These are phyloP conservation scores for Epithemia pelagica DNA, from an alignment of 108 stramenopile genomes.

Conservation along the genomic window DNA sequence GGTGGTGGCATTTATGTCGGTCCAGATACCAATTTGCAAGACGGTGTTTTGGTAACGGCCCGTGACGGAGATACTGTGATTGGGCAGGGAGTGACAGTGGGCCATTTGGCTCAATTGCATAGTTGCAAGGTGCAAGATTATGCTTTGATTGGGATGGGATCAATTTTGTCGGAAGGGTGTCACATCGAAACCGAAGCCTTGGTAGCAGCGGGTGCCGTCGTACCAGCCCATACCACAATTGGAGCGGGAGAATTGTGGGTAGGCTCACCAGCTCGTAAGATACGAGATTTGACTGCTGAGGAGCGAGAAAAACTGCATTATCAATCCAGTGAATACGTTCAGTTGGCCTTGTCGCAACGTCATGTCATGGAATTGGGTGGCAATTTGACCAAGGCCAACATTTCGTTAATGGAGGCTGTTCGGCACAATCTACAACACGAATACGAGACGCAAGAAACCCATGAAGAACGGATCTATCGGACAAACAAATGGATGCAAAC, in stretches of 20 bases:
- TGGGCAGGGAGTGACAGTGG: slow-evolving; percentile 80
- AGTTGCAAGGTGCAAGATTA: slow-evolving; percentile 72
- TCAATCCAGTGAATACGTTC: slow-evolving; percentile 63
- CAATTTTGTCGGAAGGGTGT: slow-evolving; percentile 51
- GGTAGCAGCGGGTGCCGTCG: slow-evolving; percentile 76
- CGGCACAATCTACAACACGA: not conserved
- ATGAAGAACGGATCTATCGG: not conserved
- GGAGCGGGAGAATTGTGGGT: slow-evolving; percentile 79
- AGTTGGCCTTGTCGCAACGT: slow-evolving; percentile 47
- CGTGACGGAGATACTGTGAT: slow-evolving; percentile 51
- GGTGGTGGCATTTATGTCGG: slow-evolving; percentile 82
- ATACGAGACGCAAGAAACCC: not conserved
- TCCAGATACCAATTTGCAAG: slow-evolving; percentile 79
- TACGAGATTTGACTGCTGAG: slow-evolving; percentile 62
- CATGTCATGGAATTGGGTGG: slow-evolving; percentile 79
- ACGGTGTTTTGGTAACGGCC: slow-evolving; percentile 71
- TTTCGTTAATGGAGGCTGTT: not conserved
- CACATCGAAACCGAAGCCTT: slow-evolving; percentile 58
- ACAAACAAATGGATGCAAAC: not conserved
- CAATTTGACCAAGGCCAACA: slow-evolving; percentile 18
- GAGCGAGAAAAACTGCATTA: slow-evolving; percentile 58
- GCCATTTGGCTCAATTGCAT: slow-evolving; percentile 79
- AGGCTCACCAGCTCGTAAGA: slow-evolving; percentile 75
- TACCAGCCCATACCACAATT: slow-evolving; percentile 43
- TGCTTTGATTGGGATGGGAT: slow-evolving; percentile 84